Base-by-base conservation (phyloP, 208 protist species). In the Trypanosoma scelopori region DNA sequence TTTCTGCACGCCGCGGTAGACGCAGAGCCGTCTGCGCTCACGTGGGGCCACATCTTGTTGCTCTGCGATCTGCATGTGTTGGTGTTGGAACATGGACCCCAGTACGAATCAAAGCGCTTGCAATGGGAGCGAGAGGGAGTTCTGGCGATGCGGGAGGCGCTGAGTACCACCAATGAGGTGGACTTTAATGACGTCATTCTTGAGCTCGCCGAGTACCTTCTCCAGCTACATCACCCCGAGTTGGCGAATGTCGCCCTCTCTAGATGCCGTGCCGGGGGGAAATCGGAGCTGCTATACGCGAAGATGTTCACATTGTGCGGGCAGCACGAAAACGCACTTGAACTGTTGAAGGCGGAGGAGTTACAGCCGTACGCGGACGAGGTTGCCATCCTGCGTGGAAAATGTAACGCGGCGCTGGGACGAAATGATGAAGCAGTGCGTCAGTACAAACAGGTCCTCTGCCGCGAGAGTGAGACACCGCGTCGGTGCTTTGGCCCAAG, bases 1-100 rank as follows among this genome's bases (percentile, higher is more conserved):
- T 97, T 89, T 62, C 55, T 97, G 46, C 93, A 96, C 56, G 74
- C 81, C 20, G 71, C 81, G 18, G 87, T 89, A 11, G 91, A 95
- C 55, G 53, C 78, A 5, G 61, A 66, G 18, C 78, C 81, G 41
- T 47, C 48, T 39, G 51, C 56, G n/a, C 79, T 93, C 18, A 72
- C 78, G 13, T 95, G 93, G 89, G 84, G 76, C 18, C 79, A 78
- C 68, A 35, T 95, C 35, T 71, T 62, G 18, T 52, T 95, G 43
- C 78, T 94, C 15, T 82, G 85, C 41, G 79, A 89, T 55, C 41
- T 90, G 58, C 70, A 81, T 37, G 55, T 86, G 59, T 61, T 85
- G 37, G 53, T 49, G 18, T 57, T 91, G 16, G 72, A 77, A 32
- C 65, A 83, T 28, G 81, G 76, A n/a, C 82, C 84, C 5, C 30